phyloP scores from a whole-genome alignment of 2,329 filamentous ascomycete genomes.

The Metarhizium brunneum region DNA sequence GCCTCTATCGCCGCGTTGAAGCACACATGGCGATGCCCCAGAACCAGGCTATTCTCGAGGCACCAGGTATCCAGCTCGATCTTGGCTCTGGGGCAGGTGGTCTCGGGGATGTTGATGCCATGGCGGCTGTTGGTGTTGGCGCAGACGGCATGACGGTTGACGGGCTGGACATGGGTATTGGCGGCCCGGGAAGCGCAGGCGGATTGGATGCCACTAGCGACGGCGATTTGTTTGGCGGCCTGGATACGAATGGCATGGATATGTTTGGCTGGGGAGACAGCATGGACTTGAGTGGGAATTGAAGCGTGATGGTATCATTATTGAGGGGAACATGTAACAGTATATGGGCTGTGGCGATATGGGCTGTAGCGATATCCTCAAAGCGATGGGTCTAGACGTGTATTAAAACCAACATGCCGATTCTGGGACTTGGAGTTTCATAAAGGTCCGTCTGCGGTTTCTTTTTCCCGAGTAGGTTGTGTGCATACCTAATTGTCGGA shows the following conservation, averaged over 20 bases:
- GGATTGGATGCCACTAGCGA: slow-evolving; percentile 23
- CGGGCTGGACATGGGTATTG: slow-evolving; percentile 37
- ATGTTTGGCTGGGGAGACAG: slow-evolving; percentile 32
- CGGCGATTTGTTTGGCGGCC: slow-evolving; percentile 28
- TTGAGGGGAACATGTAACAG: too few relatives aligned
- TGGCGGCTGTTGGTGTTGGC: slow-evolving; percentile 32
- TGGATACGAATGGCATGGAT: slow-evolving; percentile 31
- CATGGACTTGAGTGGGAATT: slow-evolving; percentile 22
- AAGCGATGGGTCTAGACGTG: not conserved
- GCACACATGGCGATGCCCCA: slow-evolving; percentile 45
- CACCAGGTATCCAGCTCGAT: slow-evolving; percentile 30
- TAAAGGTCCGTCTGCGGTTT: too few relatives aligned
- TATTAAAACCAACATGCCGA: too few relatives aligned
- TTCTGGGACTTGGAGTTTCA: too few relatives aligned
- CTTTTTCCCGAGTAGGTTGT: too few relatives aligned
- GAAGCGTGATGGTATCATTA: not conserved
- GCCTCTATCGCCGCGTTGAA: slow-evolving; percentile 55
- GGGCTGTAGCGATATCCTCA: too few relatives aligned
- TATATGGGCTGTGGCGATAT: too few relatives aligned
- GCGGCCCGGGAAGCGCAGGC: slow-evolving; percentile 23
- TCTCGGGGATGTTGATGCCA: slow-evolving; percentile 32
- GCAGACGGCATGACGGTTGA: slow-evolving; percentile 32
- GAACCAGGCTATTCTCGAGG: slow-evolving; percentile 31
- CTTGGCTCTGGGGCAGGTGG: slow-evolving; percentile 27
- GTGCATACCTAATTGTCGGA: too few relatives aligned